Evolutionary conservation across 441 rosid genomes (phyloP), one percentile per base, ranked within the genome.

Genomic region (Erodium texanum): DNA sequence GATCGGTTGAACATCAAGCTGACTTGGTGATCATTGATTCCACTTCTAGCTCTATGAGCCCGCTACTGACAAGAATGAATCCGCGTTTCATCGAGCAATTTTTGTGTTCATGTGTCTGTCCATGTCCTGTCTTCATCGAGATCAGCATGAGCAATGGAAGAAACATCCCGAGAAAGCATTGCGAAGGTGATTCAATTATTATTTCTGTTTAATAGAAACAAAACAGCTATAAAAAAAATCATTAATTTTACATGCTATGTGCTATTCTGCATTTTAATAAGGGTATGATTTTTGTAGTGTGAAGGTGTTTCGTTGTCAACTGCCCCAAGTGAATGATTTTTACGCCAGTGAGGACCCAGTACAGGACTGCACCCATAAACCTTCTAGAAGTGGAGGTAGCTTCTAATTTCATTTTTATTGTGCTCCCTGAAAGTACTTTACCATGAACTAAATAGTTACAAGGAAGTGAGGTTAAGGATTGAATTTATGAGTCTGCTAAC

Each of bases 101-200:
- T 90, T 85, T 70, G 80, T 93, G 66, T 90, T 93, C 81, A 82
- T 88, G 83, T 93, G 98, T 79, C 72, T 83, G 1, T 82, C 89
- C 9, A 87, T 90, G 98, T 67, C 86, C 24, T 93, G 97, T 84
- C 95, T 93, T 24, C 85, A 77, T 62, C 87, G 86, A 66, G 96
- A 89, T 81, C 97, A 93, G 73, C 93, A 90, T 73, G 97, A 85
- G 66, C 97, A 93, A 77, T 86, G 96, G 92, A 93, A 85, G 79
- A 85, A 81, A 59, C 66, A 50, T 1, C 86, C 84, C 0, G 86
- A 84, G 70, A 82, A 74, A 50, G 75, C 81, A 70, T 80, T 73
- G 64, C 77, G 96, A 59, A 87, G 98, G 98, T 88, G 82, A 12
- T 1, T 19, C 32, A 4, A 43, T 68, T 68, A 73, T 45, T 73